These are phyloP conservation scores for Yarrowia bubula DNA, from an alignment of 805 yeast genomes.

Conservation along the genomic window DNA sequence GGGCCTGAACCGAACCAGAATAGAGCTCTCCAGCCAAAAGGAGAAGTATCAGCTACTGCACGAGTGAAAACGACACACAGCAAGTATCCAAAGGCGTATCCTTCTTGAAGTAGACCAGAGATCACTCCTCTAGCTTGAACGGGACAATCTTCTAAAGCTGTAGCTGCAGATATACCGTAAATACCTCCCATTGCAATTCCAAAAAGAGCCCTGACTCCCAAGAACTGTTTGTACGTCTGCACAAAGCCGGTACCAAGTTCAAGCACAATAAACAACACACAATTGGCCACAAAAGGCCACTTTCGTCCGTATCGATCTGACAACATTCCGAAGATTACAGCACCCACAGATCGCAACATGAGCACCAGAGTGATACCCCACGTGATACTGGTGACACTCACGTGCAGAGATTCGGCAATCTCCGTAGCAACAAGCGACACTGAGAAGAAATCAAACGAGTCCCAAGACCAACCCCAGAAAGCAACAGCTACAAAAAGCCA, in stretches of 20 bases:
- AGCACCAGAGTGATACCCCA: conserved; percentile 74
- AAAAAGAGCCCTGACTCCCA: conserved; percentile 61
- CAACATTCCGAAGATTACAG: conserved; percentile 60
- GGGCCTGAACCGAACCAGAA: conserved; percentile 1
- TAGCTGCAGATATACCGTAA: conserved; percentile 62
- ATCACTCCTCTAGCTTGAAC: neutral
- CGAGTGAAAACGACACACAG: conserved; percentile 1
- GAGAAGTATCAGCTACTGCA: neutral
- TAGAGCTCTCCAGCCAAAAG: neutral
- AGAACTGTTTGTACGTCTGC: conserved; percentile 41
- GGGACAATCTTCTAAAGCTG: conserved; percentile 55
- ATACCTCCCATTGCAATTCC: conserved; percentile 74
- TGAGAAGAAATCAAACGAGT: conserved; percentile 67
- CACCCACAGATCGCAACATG: conserved; percentile 71
- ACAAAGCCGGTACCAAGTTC: neutral
- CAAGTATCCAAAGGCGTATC: neutral
- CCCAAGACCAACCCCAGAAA: conserved; percentile 66
- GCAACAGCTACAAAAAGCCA: conserved; percentile 64
- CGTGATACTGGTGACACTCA: conserved; percentile 50
- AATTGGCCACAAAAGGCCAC: neutral
- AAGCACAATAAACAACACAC: neutral
- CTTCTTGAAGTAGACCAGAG: neutral
- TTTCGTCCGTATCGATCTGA: conserved; percentile 2
- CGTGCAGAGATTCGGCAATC: conserved; percentile 29
- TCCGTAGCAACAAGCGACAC: conserved; percentile 54